Percentiles rank a stretch among this genome's conserved stretches.
These are phyloP conservation scores for Mycena kentingensis DNA, from an alignment of 768 basidiomycete genomes.

Conservation along the genomic window DNA sequence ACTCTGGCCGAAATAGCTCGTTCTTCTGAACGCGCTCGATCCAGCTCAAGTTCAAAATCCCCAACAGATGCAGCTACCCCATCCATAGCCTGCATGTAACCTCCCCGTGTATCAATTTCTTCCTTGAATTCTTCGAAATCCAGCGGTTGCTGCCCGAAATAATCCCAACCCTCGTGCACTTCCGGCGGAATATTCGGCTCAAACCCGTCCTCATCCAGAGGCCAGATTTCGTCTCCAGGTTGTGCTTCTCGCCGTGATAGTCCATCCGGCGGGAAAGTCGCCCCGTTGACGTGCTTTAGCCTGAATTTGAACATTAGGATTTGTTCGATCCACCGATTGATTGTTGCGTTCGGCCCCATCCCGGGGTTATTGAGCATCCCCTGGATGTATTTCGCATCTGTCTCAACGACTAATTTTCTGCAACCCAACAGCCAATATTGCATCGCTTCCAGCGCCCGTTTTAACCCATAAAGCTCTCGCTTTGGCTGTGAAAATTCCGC, in stretches of 20 bases:
- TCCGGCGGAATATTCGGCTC: not conserved
- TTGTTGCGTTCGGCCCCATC: slow-evolving; percentile 20
- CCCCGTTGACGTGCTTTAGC: slow-evolving; percentile 14
- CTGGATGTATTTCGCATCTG: no score
- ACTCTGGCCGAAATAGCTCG: not conserved
- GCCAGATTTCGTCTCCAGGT: not conserved
- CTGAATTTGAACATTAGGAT: slow-evolving; percentile 20
- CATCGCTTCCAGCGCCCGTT: no score
- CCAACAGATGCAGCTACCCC: not conserved
- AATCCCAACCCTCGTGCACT: not conserved
- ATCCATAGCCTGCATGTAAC: not conserved
- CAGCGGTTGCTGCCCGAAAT: not conserved
- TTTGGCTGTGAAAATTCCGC: slow-evolving; percentile 26
- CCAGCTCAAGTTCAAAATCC: not conserved
- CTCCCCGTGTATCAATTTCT: not conserved
- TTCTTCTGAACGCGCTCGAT: not conserved
- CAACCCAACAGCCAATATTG: slow-evolving; percentile 21
- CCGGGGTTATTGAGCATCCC: slow-evolving; percentile 8
- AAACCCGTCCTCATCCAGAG: not conserved
- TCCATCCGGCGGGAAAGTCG: slow-evolving; percentile 16
- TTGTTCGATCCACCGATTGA: no score
- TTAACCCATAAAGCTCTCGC: slow-evolving; percentile 28
- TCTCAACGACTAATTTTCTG: slow-evolving; percentile 12
- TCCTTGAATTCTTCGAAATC: slow-evolving; percentile 2
- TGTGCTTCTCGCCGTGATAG: slow-evolving; percentile 14